A percentile compares a stretch with the other conserved stretches of the same genome.
Conservation (phyloP, 139 green algal genomes). For the Diplosphaera chodatii region DNA sequence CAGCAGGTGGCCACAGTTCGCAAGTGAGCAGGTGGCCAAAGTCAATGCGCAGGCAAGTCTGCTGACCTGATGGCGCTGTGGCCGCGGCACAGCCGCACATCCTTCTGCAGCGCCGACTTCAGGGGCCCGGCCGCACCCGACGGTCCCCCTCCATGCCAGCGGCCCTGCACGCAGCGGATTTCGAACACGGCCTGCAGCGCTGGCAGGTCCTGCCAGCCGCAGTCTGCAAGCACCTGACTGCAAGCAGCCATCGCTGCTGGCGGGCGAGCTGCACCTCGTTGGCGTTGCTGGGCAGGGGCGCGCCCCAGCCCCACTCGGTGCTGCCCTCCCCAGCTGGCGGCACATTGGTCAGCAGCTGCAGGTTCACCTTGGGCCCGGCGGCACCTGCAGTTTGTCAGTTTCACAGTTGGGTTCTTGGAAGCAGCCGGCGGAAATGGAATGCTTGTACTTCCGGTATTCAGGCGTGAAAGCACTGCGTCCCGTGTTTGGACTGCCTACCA, state of each 20-base stretch:
- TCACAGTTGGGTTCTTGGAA: no score
- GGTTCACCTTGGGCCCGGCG: not conserved
- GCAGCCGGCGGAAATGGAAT: no score
- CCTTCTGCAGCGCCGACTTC: slow-evolving; percentile 58
- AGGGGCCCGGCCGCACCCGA: slow-evolving; percentile 19
- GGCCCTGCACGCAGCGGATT: not conserved
- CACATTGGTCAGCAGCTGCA: slow-evolving; percentile 3
- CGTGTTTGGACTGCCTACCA: not conserved
- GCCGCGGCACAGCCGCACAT: slow-evolving; percentile 31
- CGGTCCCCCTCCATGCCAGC: not conserved
- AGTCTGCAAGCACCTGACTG: no score
- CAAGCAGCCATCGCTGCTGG: no score
- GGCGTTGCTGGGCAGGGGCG: not conserved
- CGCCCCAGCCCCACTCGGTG: not conserved
- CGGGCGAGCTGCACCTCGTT: no score
- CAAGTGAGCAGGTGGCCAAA: no score
- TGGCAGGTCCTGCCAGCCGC: no score
- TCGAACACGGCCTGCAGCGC: not conserved
- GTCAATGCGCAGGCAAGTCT: not conserved
- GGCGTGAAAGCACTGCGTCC: not conserved
- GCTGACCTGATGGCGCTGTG: slow-evolving; percentile 22
- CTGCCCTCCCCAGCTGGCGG: not conserved
- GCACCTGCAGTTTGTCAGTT: not conserved
- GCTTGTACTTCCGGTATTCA: no score
- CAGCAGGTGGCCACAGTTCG: no score